A percentile compares a stretch with the other conserved stretches of the same genome.
Conservation (phyloP, 2,329 filamentous ascomycete genomes). For the Diaporthe sp. region DNA sequence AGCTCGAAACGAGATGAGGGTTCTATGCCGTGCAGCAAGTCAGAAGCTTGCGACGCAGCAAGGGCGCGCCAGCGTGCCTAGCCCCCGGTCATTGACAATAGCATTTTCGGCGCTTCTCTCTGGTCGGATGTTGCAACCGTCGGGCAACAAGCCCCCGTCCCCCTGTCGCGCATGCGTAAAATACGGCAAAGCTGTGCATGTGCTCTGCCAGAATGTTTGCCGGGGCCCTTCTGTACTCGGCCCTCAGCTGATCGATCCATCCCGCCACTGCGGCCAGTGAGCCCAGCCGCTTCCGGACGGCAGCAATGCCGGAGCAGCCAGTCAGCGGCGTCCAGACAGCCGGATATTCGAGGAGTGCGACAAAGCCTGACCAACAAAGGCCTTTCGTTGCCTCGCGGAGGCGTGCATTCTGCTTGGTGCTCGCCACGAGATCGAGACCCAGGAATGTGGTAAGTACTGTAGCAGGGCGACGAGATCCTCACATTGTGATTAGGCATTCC, state of each 20-base stretch:
- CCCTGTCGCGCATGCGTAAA: constrained; percentile 24
- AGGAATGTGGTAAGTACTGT: constrained; percentile 18
- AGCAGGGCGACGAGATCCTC: not conserved
- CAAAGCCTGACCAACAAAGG: constrained; percentile 6
- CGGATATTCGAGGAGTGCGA: not conserved
- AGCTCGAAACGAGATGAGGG: constrained; percentile 16
- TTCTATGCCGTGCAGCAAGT: constrained; percentile 8
- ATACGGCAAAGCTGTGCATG: constrained; percentile 27
- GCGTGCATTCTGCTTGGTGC: not conserved
- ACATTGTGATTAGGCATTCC: constrained; percentile 24
- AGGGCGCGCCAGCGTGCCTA: constrained; percentile 5
- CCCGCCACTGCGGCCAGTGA: not conserved
- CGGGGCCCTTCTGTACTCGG: constrained; percentile 1
- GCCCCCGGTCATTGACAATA: constrained; percentile 12
- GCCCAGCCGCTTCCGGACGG: constrained; percentile 25
- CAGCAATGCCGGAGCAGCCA: not conserved
- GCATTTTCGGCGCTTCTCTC: constrained; percentile 26
- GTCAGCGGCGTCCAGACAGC: not conserved
- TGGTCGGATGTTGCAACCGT: constrained; percentile 32
- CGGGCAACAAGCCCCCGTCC: not conserved
- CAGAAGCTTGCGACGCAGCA: constrained; percentile 21
- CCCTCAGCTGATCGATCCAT: constrained; percentile 20
- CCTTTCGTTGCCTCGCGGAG: not conserved
- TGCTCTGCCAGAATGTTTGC: constrained; percentile 22
- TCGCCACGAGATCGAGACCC: constrained; percentile 1